phyloP scores from a whole-genome alignment of 2,329 filamentous ascomycete species.

The Gyromitra esculenta region DNA sequence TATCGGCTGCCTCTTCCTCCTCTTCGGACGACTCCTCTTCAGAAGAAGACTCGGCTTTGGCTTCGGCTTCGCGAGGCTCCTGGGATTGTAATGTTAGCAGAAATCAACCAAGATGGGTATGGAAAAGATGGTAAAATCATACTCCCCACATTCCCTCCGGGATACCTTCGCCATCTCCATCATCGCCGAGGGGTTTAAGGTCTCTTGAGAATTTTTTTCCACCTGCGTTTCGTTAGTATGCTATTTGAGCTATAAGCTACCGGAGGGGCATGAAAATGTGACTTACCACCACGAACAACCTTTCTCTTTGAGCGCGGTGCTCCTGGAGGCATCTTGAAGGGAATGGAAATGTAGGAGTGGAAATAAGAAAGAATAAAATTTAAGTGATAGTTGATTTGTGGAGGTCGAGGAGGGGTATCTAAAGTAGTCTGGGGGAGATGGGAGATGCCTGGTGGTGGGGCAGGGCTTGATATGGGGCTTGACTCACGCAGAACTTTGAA shows the following conservation, averaged over 20 bases:
- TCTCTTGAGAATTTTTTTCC: constrained; percentile 96
- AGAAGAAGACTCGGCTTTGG: constrained; percentile 66
- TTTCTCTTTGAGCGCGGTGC: constrained; percentile 89
- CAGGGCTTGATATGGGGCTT: constrained; percentile 1
- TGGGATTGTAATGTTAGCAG: constrained; percentile 12
- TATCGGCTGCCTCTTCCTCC: constrained; percentile 62
- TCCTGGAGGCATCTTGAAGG: constrained; percentile 40
- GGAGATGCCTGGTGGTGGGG: constrained; percentile 14
- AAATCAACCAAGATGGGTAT: constrained; percentile 2
- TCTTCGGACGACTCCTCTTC: constrained; percentile 65
- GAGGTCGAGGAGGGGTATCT: constrained; percentile 30
- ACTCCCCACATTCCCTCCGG: constrained; percentile 79
- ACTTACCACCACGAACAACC: constrained; percentile 83
- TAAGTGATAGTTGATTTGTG: background rate
- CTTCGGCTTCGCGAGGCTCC: constrained; percentile 58
- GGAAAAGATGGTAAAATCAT: constrained; percentile 59
- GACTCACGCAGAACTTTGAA: constrained; percentile 3
- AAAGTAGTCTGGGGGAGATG: constrained; percentile 4
- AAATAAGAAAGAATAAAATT: constrained; percentile 12
- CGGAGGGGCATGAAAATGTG: constrained; percentile 20
- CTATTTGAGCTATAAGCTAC: constrained; percentile 6
- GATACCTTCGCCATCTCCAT: constrained; percentile 74
- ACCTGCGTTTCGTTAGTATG: constrained; percentile 65
- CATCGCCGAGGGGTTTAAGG: constrained; percentile 84
- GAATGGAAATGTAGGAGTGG: background rate